Evolutionary conservation across 768 basidiomycete species (phyloP).

Genomic region (Suillus paluster): DNA sequence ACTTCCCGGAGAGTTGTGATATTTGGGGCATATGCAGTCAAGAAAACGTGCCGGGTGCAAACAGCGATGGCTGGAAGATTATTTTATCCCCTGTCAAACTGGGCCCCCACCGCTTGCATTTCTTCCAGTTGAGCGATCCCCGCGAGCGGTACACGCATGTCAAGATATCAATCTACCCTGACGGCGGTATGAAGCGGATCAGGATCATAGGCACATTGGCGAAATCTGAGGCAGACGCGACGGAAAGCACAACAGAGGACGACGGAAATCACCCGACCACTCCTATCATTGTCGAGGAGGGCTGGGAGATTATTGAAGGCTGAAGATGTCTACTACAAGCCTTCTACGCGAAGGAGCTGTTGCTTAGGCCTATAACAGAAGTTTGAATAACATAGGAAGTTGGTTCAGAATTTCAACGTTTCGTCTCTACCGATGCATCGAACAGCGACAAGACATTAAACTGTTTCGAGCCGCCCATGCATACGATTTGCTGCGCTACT

Average conservation of each 20-base stretch:
- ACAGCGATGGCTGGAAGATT: constrained; percentile 61
- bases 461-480: no score
- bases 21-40: constrained; percentile 57
- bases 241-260: background rate
- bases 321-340: background rate
- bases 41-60: constrained; percentile 44
- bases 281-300: background rate
- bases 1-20: constrained; percentile 90
- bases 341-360: background rate
- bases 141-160: constrained; percentile 77
- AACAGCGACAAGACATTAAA: no score
- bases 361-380: no score
- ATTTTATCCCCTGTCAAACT: constrained; percentile 80
- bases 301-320: constrained; percentile 6
- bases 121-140: constrained; percentile 75
- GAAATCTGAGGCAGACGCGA: background rate
- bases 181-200: constrained; percentile 93
- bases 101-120: constrained; percentile 88
- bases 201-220: constrained; percentile 63
- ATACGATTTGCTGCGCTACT: no score
- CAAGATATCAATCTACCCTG: constrained; percentile 87
- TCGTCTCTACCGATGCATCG: no score
- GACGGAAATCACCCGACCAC: background rate
- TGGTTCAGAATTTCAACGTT: no score
- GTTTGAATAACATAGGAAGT: background rate